A percentile compares a stretch with the other conserved stretches of the same genome.
Conservation (phyloP, 805 yeast species). For the Cyberlindnera americana region DNA sequence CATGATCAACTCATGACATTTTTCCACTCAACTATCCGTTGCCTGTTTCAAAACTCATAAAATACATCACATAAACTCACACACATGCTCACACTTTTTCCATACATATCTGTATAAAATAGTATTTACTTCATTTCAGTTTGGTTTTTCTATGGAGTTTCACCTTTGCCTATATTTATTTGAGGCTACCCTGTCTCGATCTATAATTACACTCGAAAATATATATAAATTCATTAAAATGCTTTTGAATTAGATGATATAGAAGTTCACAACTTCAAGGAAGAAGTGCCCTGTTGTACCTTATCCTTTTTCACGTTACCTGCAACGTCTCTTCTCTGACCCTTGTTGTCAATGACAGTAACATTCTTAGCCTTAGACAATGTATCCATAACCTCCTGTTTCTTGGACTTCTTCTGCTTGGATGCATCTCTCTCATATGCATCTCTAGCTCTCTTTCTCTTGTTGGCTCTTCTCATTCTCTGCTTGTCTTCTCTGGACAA, state of each 20-base stretch:
- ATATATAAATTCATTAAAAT: too few species aligned
- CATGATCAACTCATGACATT: too few species aligned
- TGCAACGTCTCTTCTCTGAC: constrained; percentile 66
- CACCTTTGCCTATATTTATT: not conserved
- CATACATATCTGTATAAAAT: too few species aligned
- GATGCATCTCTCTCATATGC: constrained; percentile 34
- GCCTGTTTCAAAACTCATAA: not conserved
- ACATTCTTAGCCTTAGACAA: constrained; percentile 70
- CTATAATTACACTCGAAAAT: not conserved
- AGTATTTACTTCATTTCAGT: too few species aligned
- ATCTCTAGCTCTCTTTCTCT: constrained; percentile 70
- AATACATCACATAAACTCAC: not conserved
- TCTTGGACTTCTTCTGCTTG: constrained; percentile 48
- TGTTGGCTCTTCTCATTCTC: constrained; percentile 79
- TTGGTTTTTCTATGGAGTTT: too few species aligned
- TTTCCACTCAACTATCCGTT: too few species aligned
- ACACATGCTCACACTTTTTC: not conserved
- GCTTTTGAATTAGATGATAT: too few species aligned
- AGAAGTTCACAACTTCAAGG: constrained; percentile 19
- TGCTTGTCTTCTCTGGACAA: constrained; percentile 81
- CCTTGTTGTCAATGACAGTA: constrained; percentile 72
- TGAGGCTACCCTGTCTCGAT: not conserved
- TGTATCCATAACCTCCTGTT: constrained; percentile 64
- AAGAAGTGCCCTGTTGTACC: constrained; percentile 22
- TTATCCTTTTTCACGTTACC: constrained; percentile 58